Evolutionary conservation across 225 moss, liverwort and hornwort genomes (phyloP).

Genomic region (Pseudisothecium myosuroides): DNA sequence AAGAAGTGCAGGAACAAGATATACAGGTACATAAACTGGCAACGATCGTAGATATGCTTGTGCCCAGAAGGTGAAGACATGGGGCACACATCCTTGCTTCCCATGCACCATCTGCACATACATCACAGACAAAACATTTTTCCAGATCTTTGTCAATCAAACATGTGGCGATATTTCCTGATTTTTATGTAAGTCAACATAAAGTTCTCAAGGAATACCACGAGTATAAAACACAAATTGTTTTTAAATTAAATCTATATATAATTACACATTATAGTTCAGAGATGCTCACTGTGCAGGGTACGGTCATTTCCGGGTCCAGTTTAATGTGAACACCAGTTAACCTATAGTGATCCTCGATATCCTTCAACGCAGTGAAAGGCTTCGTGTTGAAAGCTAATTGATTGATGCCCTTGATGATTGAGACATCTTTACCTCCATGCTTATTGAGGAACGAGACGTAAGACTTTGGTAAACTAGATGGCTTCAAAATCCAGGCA

Average conservation of each 20-base stretch:
- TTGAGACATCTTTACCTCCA: constrained; percentile 70
- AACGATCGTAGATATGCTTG: constrained; percentile 72
- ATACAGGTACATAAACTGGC: constrained; percentile 89
- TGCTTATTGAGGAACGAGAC: constrained; percentile 83
- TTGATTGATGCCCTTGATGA: constrained; percentile 57
- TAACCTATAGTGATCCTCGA: constrained; percentile 57
- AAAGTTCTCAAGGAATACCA: background rate
- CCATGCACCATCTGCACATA: constrained; percentile 77
- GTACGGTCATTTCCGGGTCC: constrained; percentile 51
- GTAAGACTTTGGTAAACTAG: constrained; percentile 82
- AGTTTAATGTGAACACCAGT: constrained; percentile 49
- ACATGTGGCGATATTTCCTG: background rate
- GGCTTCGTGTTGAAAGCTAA: constrained; percentile 44
- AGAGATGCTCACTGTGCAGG: constrained; percentile 54
- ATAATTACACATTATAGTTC: background rate
- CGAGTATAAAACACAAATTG: background rate
- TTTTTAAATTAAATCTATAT: background rate
- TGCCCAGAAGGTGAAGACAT: constrained; percentile 61
- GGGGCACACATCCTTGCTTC: constrained; percentile 64
- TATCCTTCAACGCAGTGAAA: constrained; percentile 27
- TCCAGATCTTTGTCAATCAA: background rate
- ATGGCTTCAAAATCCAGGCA: constrained; percentile 85
- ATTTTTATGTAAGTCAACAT: background rate
- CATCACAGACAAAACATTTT: background rate
- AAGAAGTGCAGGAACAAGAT: constrained; percentile 89